A percentile compares a stretch with the other conserved stretches of the same genome.
phyloP scores from a whole-genome alignment of 257 asterid species.

The Solanum sejunctum region DNA sequence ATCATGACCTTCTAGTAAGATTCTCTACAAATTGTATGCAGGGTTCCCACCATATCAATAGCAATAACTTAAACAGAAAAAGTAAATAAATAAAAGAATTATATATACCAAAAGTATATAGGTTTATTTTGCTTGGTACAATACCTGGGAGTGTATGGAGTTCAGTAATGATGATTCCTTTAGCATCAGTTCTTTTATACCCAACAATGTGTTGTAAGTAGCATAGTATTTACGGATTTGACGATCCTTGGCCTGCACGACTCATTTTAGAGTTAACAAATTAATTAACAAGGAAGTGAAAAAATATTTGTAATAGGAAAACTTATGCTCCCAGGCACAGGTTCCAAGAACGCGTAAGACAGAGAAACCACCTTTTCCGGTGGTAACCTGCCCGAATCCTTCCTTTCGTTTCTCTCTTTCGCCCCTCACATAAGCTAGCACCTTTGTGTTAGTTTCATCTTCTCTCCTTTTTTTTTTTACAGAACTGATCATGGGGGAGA shows the following conservation, averaged over 20 bases:
- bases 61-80: neutral
- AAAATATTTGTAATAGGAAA: neutral
- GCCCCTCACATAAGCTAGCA: neutral
- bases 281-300: neutral
- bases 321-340: neutral
- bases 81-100: neutral
- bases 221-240: constrained; percentile 65
- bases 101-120: neutral
- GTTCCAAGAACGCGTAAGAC: neutral
- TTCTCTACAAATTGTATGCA: neutral
- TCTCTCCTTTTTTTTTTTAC: neutral
- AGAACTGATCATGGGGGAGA: neutral
- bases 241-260: constrained; percentile 46
- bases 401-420: neutral
- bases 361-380: neutral
- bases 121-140: constrained; percentile 1
- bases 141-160: constrained; percentile 78
- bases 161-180: constrained; percentile 77
- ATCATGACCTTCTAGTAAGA: neutral
- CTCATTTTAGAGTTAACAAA: neutral
- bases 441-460: neutral
- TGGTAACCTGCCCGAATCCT: neutral
- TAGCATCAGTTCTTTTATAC: constrained; percentile 69
- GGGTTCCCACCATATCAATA: neutral
- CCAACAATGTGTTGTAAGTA: constrained; percentile 71